Conservation (phyloP, 164 flowering plant species). For the Nelumbo lutea region DNA sequence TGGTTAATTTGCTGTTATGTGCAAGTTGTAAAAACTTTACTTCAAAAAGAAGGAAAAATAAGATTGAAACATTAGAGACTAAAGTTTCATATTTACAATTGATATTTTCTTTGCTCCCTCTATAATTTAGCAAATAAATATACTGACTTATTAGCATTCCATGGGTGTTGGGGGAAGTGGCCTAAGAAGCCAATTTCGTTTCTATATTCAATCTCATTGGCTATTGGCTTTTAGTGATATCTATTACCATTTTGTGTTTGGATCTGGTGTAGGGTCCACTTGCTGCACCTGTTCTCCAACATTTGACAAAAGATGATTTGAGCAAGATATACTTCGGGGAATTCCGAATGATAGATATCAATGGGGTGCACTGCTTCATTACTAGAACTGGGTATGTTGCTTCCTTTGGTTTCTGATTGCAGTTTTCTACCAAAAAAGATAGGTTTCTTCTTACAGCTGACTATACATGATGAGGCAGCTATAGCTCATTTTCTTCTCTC, state of each 20-base stretch:
- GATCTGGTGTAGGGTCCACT: constrained; percentile 82
- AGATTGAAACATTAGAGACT: too few relatives aligned
- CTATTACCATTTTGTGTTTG: constrained; percentile 4
- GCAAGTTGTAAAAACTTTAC: too few relatives aligned
- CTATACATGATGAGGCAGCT: neutral
- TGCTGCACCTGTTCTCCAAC: constrained; percentile 85
- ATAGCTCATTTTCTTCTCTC: neutral
- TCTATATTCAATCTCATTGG: neutral
- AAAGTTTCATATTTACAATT: too few relatives aligned
- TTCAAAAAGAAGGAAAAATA: too few relatives aligned
- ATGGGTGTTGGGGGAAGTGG: too few relatives aligned
- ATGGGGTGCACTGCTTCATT: constrained; percentile 73
- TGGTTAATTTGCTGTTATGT: too few relatives aligned
- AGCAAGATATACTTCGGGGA: constrained; percentile 91
- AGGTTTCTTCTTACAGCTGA: neutral
- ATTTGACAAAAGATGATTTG: constrained; percentile 76
- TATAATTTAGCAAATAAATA: too few relatives aligned
- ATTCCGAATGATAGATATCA: constrained; percentile 71
- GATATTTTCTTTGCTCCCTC: too few relatives aligned
- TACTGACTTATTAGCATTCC: too few relatives aligned
- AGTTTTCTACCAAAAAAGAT: neutral
- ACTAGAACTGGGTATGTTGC: constrained; percentile 87
- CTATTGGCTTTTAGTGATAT: neutral
- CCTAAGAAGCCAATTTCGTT: too few relatives aligned
- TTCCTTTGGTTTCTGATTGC: neutral